Conservation (phyloP, 2,329 filamentous ascomycete species). For the Colletotrichum somersetense region DNA sequence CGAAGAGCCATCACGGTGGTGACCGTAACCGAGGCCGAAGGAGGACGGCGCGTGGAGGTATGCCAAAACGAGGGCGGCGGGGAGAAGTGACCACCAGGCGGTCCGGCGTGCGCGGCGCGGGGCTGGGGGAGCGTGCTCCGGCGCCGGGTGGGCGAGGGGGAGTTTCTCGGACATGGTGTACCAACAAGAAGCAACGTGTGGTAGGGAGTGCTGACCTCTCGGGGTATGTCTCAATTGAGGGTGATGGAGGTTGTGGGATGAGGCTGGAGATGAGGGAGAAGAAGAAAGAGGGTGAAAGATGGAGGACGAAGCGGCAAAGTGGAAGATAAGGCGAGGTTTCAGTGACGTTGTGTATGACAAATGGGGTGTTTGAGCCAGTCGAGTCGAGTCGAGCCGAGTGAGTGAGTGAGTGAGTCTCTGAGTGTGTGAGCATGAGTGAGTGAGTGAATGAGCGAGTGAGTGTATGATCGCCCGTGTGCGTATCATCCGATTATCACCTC, state of each 20-base stretch:
- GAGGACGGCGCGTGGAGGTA: slow-evolving; percentile 37
- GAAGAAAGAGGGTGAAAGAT: neutral
- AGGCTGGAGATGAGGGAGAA: neutral
- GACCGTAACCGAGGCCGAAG: slow-evolving; percentile 3
- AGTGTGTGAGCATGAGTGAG: neutral
- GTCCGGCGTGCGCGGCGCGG: slow-evolving; percentile 18
- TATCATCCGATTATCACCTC: neutral
- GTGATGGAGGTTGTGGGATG: no score
- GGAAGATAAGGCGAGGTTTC: slow-evolving; percentile 16
- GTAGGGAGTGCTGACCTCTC: neutral
- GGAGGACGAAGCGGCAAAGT: neutral
- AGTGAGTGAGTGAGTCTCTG: neutral
- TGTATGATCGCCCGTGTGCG: neutral
- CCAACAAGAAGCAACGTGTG: neutral
- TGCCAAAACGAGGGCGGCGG: slow-evolving; percentile 31
- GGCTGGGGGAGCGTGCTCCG: slow-evolving; percentile 6
- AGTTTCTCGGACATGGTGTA: slow-evolving; percentile 37
- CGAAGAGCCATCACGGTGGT: neutral
- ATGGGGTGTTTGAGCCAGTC: neutral
- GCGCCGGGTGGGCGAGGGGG: slow-evolving; percentile 26
- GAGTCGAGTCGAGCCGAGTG: neutral
- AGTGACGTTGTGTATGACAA: slow-evolving; percentile 34
- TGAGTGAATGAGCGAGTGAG: neutral
- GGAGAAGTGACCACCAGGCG: slow-evolving; percentile 40
- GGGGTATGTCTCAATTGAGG: neutral